phyloP scores from a whole-genome alignment of 257 asterid species.

The Przewalskia tangutica region DNA sequence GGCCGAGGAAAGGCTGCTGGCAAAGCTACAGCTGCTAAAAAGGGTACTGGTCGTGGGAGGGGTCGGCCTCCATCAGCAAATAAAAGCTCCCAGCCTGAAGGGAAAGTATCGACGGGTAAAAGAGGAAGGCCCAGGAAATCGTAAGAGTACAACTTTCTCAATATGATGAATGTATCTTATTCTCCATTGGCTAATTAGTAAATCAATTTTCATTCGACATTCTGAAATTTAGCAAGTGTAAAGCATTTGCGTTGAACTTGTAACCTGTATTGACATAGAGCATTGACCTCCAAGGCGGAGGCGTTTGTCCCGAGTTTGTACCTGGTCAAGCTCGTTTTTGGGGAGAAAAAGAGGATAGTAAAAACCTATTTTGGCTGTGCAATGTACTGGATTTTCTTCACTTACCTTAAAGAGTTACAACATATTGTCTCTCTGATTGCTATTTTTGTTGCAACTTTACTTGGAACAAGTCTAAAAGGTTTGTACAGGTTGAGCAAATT shows the following conservation, averaged over 20 bases:
- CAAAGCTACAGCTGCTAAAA: slow-evolving; percentile 24
- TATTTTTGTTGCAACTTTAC: background rate
- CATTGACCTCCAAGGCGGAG: background rate
- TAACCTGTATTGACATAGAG: background rate
- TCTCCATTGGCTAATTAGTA: background rate
- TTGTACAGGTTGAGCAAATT: background rate
- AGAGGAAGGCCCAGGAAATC: slow-evolving; percentile 68
- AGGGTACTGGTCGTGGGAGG: slow-evolving; percentile 50
- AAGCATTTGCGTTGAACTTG: background rate
- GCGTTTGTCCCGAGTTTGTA: background rate
- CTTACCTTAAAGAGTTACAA: background rate
- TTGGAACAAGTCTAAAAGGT: background rate
- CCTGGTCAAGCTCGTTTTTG: background rate
- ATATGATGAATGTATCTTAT: background rate
- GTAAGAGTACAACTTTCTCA: slow-evolving; percentile 11
- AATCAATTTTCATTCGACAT: background rate
- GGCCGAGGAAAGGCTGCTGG: slow-evolving; percentile 45
- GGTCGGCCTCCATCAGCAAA: slow-evolving; percentile 48
- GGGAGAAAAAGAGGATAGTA: background rate
- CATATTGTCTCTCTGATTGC: background rate
- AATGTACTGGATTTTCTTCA: background rate
- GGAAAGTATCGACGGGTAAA: slow-evolving; percentile 35
- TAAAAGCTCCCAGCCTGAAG: slow-evolving; percentile 17
- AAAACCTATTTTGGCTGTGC: background rate
- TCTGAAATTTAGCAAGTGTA: slow-evolving; percentile 4